phyloP scores from a whole-genome alignment of 2,329 filamentous ascomycete species.

The Lecanicillium sp. region DNA sequence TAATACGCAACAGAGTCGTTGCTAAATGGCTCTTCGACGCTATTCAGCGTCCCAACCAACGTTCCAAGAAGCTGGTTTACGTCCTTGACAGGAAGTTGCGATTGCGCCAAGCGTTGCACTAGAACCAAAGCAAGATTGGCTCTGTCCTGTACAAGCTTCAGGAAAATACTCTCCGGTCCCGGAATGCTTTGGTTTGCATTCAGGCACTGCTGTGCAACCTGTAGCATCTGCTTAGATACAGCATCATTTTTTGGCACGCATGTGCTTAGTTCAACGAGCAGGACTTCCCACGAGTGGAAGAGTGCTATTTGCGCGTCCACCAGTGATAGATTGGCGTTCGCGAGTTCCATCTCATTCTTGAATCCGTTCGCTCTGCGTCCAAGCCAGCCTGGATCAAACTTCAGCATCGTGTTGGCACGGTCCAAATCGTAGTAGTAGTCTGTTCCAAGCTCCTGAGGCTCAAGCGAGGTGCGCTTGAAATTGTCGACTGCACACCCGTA shows the following conservation, averaged over 20 bases:
- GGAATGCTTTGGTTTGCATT: constrained; percentile 64
- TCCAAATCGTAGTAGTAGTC: constrained; percentile 80
- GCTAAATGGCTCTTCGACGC: constrained; percentile 45
- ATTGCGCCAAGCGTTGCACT: constrained; percentile 67
- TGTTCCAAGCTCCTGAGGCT: constrained; percentile 57
- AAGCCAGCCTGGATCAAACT: constrained; percentile 70
- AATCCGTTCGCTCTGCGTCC: constrained; percentile 65
- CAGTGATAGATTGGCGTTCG: constrained; percentile 83
- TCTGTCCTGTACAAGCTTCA: constrained; percentile 64
- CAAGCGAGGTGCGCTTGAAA: constrained; percentile 69
- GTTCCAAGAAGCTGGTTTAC: constrained; percentile 42
- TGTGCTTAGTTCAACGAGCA: constrained; percentile 75
- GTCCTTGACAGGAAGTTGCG: constrained; percentile 38
- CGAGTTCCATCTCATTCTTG: constrained; percentile 70
- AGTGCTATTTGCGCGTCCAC: constrained; percentile 86
- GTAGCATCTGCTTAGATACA: constrained; percentile 61
- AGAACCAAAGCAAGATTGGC: constrained; percentile 76
- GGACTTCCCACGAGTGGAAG: constrained; percentile 81
- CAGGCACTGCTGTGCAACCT: constrained; percentile 70
- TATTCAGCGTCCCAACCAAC: constrained; percentile 43
- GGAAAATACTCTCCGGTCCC: constrained; percentile 73
- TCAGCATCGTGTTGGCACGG: constrained; percentile 67
- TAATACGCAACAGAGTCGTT: constrained; percentile 59
- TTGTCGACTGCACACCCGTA: constrained; percentile 62
- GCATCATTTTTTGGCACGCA: constrained; percentile 42